Percentiles rank a stretch among this genome's conserved stretches.
These are phyloP conservation scores for Puccinia hordei DNA, from an alignment of 1,284 basidiomycete species.

Conservation along the genomic window DNA sequence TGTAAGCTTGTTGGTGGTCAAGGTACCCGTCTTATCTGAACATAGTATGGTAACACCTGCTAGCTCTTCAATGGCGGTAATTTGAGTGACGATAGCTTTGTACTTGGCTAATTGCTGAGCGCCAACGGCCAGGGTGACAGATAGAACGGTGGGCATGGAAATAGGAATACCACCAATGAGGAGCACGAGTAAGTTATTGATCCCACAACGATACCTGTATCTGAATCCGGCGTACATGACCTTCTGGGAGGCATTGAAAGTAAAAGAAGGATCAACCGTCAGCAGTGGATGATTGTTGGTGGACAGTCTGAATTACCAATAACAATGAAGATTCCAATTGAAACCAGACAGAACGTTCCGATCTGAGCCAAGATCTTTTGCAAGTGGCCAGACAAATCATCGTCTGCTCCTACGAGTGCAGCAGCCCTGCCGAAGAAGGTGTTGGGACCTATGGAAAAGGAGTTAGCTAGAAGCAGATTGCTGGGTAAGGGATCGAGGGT, in stretches of 20 bases:
- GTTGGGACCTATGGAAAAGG: no score
- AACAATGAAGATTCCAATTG: slow-evolving; percentile 65
- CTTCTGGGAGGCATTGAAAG: background rate
- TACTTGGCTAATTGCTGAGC: slow-evolving; percentile 97
- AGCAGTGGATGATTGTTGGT: no score
- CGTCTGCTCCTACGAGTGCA: slow-evolving; percentile 89
- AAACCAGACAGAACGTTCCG: slow-evolving; percentile 89
- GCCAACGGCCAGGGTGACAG: slow-evolving; percentile 94
- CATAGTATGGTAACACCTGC: slow-evolving; percentile 95
- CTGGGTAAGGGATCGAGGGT: no score
- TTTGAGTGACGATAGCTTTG: slow-evolving; percentile 97
- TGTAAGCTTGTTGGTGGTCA: slow-evolving; percentile 98
- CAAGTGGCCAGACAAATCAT: slow-evolving; percentile 93
- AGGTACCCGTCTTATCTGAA: slow-evolving; percentile 95
- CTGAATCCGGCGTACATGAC: slow-evolving; percentile 70
- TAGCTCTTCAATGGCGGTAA: slow-evolving; percentile 95
- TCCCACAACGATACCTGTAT: slow-evolving; percentile 86
- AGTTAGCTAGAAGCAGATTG: no score
- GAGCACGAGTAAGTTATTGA: slow-evolving; percentile 93
- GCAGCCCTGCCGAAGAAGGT: slow-evolving; percentile 70
- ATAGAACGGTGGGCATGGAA: slow-evolving; percentile 92
- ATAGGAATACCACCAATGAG: slow-evolving; percentile 98
- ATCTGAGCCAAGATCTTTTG: slow-evolving; percentile 68
- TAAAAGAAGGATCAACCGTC: background rate
- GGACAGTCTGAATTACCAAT: slow-evolving; percentile 24